Conservation (phyloP, 1,284 basidiomycete genomes). For the Ustilago trichophora region DNA sequence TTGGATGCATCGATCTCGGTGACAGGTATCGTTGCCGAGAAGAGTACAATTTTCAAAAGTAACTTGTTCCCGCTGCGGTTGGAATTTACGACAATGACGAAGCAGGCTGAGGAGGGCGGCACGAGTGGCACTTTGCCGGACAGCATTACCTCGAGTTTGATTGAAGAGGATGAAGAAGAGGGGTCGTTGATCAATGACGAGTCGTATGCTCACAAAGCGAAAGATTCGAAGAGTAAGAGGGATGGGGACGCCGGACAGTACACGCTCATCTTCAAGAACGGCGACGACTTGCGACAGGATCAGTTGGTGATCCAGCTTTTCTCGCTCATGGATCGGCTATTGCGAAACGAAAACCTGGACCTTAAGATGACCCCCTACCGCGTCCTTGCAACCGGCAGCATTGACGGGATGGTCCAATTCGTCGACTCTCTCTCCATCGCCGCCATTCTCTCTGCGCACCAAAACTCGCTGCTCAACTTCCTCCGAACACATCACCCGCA, state of each 20-base stretch:
- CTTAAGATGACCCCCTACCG: conserved; percentile 90
- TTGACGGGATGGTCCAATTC: conserved; percentile 96
- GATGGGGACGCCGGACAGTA: conserved; percentile 68
- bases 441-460: conserved; percentile 77
- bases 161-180: conserved; percentile 18
- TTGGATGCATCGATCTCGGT: conserved; percentile 84
- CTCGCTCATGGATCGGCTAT: conserved; percentile 92
- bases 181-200: conserved; percentile 5
- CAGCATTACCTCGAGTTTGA: conserved; percentile 36
- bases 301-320: conserved; percentile 97
- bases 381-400: conserved; percentile 88
- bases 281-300: conserved; percentile 97
- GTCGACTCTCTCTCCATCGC: conserved; percentile 95
- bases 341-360: conserved; percentile 95
- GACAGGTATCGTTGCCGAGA: conserved; percentile 85
- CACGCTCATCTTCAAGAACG: conserved; percentile 97
- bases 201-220: background rate
- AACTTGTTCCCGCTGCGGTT: conserved; percentile 91
- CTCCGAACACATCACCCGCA: conserved; percentile 85
- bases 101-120: too few relatives aligned
- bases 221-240: conserved; percentile 9
- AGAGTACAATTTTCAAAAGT: conserved; percentile 95
- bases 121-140: conserved; percentile 16
- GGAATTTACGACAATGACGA: conserved; percentile 73
- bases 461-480: conserved; percentile 87